Base-by-base conservation (phyloP, 352 stramenopile genomes). In the Globisporangium canariense region DNA sequence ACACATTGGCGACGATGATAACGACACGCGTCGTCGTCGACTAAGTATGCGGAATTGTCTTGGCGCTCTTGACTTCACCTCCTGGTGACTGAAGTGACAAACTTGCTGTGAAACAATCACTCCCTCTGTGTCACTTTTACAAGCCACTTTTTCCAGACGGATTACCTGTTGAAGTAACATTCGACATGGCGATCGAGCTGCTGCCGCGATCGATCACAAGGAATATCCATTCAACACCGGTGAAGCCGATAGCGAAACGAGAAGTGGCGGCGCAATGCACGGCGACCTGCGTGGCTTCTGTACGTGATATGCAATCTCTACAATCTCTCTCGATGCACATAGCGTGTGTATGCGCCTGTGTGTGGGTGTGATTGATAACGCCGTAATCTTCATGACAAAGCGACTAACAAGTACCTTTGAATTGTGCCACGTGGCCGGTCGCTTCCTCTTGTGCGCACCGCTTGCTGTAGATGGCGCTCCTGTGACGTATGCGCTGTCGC, bases 221-320 rank as follows among this genome's bases (percentile, higher is more conserved):
- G 34, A 22, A 41, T 56, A 45, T 62, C 43, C 20, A 45, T 62
- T 30, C 20, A 36, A 32, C 9, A 28, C 28, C 45, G 22, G 30
- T 49, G 30, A 55, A n/a, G 20, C 13, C n/a, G 52, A 58, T 20
- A 40, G 13, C 4, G 51, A 57, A 46, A 46, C 36, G 52, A 58
- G 38, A 58, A 32, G 16, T 14, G n/a, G 41, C 14, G 41, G 25
- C 18, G 62, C 50, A 28, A 93, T 93, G 83, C 83, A 93, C 71
- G 78, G 73, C 43, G 83, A 93, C 67, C 65, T 93, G 58, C 80
- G 81, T 45, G 83, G 83, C 76, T 93, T 93, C 78, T 93, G 83
- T 93, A 56, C 63, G 81, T 89, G 38, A 18, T 7, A 16, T 11
- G 46, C 46, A 25, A n/a, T 18, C 7, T 25, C 18, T 18, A 28